Base-by-base conservation (phyloP, 2,329 filamentous ascomycete genomes). In the Aspergillus novoparasiticus region DNA sequence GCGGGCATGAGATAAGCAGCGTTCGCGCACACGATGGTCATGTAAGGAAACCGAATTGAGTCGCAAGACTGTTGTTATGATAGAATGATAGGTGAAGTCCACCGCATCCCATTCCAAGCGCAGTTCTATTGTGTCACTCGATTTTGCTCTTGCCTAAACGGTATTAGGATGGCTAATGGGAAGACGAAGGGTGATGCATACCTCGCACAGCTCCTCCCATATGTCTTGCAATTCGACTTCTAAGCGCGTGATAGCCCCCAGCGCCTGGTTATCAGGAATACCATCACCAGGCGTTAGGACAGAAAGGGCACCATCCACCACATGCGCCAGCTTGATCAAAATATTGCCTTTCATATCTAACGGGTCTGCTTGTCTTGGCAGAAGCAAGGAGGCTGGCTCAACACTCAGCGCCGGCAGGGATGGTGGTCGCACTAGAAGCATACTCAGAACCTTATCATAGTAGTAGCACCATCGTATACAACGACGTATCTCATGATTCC, bases 21-120 rank as follows among this genome's bases (percentile, higher is more conserved):
- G 55, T 32, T 57, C 55, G 11, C 39, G 41, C 11, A 57, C 30
- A 16, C 12, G 39, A 46, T 57, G 55, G 5, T 57, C 55, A 57
- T 57, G 55, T 9, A 57, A 32, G 39, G 55, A 57, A 21, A 32
- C 32, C 16, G 55, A 57, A 57, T 57, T 57, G 11, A 57, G 55
- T 46, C 55, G 55, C 41, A 57, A 45, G 26, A 57, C 41, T 4
- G 55, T 57, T 21, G 55, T 57, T 21, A 45, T 45, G n/a, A 57
- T 57, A 46, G 55, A 43, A 46, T 57, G 55, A 46, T 57, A 57
- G 21, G 55, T 57, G 19, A 57, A 57, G 32, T 57, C 55, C 12
- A 57, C 39, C 2, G 55, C 39, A 57, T 57, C 39, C 55, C 55
- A 57, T 46, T 57, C 55, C 8, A 46, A 32, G 39, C 55, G 55